Evolutionary conservation across 164 flowering plant genomes (phyloP), one percentile per base, ranked within the genome.

Genomic region (Magnolia changhungtana): DNA sequence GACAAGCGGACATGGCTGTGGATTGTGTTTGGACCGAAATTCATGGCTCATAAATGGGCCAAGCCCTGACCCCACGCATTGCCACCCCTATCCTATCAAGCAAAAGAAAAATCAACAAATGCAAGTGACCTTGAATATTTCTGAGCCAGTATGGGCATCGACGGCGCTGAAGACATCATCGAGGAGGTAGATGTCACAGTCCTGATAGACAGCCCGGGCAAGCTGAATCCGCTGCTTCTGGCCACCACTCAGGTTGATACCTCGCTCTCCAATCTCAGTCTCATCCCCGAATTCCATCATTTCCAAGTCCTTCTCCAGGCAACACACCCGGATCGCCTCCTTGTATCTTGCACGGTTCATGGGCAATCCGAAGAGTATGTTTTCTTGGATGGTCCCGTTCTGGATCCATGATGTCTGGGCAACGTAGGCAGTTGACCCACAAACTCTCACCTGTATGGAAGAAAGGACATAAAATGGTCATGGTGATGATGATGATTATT

Each of bases 361-460:
- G 24, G 96, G 91, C 86, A 79, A 71, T 66, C 99, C 98, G 82
- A 96, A 94, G 18, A 92, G 81, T 72, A 96, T 90, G 79, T 94
- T 96, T 63, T 91, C 97, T 78, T 92, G 84, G 83, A 96, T 91
- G n/a, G 99, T 96, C 63, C 94, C 98, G 74, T 89, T 96, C 64
- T 96, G 99, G 61, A 96, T 96, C 99, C 99, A 96, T 14, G 99
- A 81, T 10, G 99, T 92, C 77, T 96, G 99, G 37, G 97, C 99
- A 16, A 96, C 99, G 79, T 92, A 96, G 13, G 99, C 99, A 19
- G 97, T 94, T 63, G 84, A 83, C 50, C 99, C 99, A 80, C 92
- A 91, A 61, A 94, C 91, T 82, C 87, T 89, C 23, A 94, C 92
- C 99, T 96, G 86, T 29, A 49, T 21, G 7, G 61, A 45, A 67